Evolutionary conservation across 345 rosid genomes (phyloP), one percentile per base, ranked within the genome.

Genomic region (Leavenworthia alabamica): DNA sequence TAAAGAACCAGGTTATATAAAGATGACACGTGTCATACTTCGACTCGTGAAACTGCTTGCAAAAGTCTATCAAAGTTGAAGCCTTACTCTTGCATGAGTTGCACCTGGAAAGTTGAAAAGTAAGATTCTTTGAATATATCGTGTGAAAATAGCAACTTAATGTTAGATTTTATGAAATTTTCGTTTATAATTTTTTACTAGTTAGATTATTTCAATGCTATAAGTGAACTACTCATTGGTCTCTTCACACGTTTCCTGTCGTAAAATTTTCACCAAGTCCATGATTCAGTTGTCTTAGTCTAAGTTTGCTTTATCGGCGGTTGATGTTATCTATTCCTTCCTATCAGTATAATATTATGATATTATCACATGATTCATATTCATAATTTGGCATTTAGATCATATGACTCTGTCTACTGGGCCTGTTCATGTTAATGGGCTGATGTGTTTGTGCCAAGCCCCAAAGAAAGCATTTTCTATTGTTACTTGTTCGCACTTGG

Each of bases 81-180:
- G n/a, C n/a, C n/a, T 49, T 50, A 7, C 7, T 13, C 48, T 47
- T 68, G 73, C n/a, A 68, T 68, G 73, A 60, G 8, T 52, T 52
- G 73, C 73, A 60, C 41, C 56, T 68, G 73, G 67, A 68, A 52
- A 68, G 67, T 52, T 7, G 12, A n/a, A 28, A n/a, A n/a, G n/a
- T 1, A 37, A 26, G 56, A 56, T 56, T 56, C 57, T 66, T 8
- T 15, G 8, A 29, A n/a, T n/a, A n/a, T n/a, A 14, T 27, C 3
- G 31, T 26, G 10, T 15, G 13, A 11, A 47, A 12, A n/a, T n/a
- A n/a, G 20, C 54, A 48, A 48, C 5, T 7, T 26, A 26, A 13
- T 48, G 11, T 12, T 36, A n/a, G 7, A 4, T 35, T 28, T 28
- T 28, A 28, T 28, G 8, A 28, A 28, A 28, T 6, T n/a, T n/a